Conservation (phyloP, 805 yeast genomes). For the Candida silvicultrix region DNA sequence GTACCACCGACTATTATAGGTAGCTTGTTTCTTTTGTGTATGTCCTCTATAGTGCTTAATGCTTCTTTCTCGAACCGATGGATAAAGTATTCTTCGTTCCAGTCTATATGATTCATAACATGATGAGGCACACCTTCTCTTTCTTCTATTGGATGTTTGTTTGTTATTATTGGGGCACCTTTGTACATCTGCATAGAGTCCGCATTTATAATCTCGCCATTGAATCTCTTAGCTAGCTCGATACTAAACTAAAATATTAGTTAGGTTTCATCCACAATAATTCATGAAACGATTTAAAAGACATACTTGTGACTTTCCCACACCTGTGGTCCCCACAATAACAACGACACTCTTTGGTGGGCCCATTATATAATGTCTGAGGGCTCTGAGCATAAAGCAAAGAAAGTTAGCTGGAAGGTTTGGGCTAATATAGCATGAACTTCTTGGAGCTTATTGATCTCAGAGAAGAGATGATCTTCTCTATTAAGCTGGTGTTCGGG, state of each 20-base stretch:
- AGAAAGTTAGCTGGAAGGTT: no score
- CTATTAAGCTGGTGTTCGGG: not conserved
- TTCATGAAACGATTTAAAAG: no score
- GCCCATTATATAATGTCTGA: conserved; percentile 1
- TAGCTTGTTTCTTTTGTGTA: conserved; percentile 59
- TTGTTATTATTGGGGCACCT: conserved; percentile 70
- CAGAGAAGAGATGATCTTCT: not conserved
- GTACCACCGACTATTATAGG: conserved; percentile 96
- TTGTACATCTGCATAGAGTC: conserved; percentile 96
- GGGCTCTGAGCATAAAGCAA: not conserved
- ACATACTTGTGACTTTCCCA: conserved; percentile 76
- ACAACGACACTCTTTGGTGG: conserved; percentile 38
- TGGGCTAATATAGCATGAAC: no score
- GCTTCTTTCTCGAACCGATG: conserved; percentile 79
- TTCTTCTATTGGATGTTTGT: conserved; percentile 83
- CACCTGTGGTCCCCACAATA: conserved; percentile 90
- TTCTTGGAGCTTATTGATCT: no score
- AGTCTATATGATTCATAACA: conserved; percentile 74
- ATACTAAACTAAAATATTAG: conserved; percentile 48
- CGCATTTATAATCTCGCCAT: conserved; percentile 91
- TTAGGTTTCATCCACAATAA: no score
- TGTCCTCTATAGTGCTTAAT: conserved; percentile 47
- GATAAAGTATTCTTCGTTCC: conserved; percentile 79
- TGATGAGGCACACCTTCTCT: conserved; percentile 76
- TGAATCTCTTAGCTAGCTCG: conserved; percentile 66